Evolutionary conservation across 2,329 filamentous ascomycete species (phyloP).

Genomic region (Phoma herbarum): DNA sequence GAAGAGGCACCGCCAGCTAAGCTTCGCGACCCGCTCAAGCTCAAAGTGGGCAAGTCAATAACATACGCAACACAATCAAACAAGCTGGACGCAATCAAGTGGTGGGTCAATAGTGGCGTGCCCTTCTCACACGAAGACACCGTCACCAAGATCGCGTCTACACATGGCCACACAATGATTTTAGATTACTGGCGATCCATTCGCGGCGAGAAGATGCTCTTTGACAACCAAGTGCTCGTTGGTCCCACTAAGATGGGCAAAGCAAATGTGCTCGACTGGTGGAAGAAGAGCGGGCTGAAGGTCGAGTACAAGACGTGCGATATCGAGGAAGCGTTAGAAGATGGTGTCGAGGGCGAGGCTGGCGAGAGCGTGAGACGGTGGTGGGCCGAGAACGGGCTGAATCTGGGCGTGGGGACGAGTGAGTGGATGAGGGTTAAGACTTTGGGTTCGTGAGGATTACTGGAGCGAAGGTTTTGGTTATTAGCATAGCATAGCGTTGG

Average conservation of each 20-base stretch:
- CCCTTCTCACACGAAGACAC: conserved; percentile 81
- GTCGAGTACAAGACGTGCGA: conserved; percentile 96
- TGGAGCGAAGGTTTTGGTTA: neutral
- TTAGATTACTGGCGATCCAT: conserved; percentile 83
- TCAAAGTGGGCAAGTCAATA: conserved; percentile 86
- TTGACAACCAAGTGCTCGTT: conserved; percentile 83
- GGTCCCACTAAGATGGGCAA: conserved; percentile 89
- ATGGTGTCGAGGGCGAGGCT: conserved; percentile 74
- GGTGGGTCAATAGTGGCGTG: conserved; percentile 87
- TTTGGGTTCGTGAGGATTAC: conserved; percentile 52
- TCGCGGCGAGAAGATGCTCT: conserved; percentile 79
- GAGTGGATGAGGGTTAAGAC: conserved; percentile 89
- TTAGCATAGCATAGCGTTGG: conserved; percentile 21
- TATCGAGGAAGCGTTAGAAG: conserved; percentile 93
- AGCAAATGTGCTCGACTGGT: conserved; percentile 88
- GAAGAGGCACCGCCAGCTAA: conserved; percentile 27
- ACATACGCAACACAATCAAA: conserved; percentile 85
- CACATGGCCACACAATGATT: conserved; percentile 83
- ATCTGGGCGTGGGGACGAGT: conserved; percentile 80
- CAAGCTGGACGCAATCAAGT: conserved; percentile 77
- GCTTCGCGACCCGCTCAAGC: conserved; percentile 54
- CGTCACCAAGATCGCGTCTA: conserved; percentile 83
- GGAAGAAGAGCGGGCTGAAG: conserved; percentile 77
- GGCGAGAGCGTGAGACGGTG: conserved; percentile 79
- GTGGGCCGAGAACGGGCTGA: conserved; percentile 88